Conservation (phyloP, 1,139 yeast genomes). For the Diutina catenulata region DNA sequence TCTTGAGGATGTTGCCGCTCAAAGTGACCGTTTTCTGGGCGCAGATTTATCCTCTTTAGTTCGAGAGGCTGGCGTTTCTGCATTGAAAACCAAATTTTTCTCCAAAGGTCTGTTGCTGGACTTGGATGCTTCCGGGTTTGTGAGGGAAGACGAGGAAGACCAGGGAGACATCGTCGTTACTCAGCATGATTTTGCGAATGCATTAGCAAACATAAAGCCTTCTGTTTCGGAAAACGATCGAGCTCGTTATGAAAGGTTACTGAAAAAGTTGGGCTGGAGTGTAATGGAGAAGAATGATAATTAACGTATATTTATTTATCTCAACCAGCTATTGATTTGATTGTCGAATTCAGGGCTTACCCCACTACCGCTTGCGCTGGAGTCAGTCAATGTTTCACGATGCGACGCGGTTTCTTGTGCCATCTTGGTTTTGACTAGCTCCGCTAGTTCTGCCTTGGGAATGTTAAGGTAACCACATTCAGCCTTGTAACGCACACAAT, state of each 20-base stretch:
- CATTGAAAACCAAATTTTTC: constrained; percentile 65
- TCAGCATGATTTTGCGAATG: constrained; percentile 53
- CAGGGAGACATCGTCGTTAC: constrained; percentile 41
- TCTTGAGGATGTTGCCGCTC: constrained; percentile 43
- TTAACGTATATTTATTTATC: too few relatives aligned
- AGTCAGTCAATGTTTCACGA: too few relatives aligned
- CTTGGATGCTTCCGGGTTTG: constrained; percentile 33
- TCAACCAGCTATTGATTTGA: too few relatives aligned
- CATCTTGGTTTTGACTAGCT: too few relatives aligned
- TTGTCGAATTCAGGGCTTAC: too few relatives aligned
- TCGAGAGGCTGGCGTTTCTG: constrained; percentile 85
- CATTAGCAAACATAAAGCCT: constrained; percentile 70
- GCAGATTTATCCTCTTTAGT: constrained; percentile 90
- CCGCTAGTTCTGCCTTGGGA: too few relatives aligned
- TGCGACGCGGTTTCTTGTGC: too few relatives aligned
- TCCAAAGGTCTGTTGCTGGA: constrained; percentile 28
- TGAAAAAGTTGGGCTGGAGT: constrained; percentile 50
- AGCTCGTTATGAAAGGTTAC: constrained; percentile 54
- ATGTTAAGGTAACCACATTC: too few relatives aligned
- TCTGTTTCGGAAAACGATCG: constrained; percentile 87
- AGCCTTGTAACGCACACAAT: too few relatives aligned
- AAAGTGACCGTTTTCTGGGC: constrained; percentile 74
- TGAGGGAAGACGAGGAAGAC: constrained; percentile 17
- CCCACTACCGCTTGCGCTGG: too few relatives aligned
- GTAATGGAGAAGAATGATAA: constrained; percentile 9